phyloP scores from a whole-genome alignment of 179 eudicot genomes.

The Spinacia oleracea region DNA sequence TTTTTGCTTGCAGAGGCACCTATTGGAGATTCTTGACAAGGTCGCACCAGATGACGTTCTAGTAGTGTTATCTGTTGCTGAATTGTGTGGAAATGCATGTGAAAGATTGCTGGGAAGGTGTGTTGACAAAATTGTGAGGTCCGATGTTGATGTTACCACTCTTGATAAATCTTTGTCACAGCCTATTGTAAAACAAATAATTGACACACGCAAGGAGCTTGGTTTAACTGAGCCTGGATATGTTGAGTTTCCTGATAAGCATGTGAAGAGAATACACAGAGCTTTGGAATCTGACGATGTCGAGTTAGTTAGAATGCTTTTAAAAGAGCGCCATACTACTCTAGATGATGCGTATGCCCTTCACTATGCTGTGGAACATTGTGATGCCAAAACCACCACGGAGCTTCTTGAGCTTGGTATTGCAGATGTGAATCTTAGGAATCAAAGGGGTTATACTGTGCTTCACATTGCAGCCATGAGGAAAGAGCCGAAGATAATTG shows the following conservation, averaged over 20 bases:
- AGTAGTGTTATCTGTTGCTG: constrained; percentile 61
- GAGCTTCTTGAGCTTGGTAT: constrained; percentile 78
- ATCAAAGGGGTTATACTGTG: constrained; percentile 65
- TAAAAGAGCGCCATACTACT: constrained; percentile 67
- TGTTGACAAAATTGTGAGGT: constrained; percentile 50
- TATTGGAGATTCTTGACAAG: constrained; percentile 72
- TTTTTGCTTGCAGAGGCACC: constrained; percentile 49
- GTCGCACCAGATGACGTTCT: constrained; percentile 66
- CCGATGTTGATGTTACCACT: constrained; percentile 67
- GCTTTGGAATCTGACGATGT: constrained; percentile 94
- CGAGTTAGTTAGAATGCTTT: constrained; percentile 74
- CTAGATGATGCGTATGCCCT: constrained; percentile 81
- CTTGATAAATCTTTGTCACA: constrained; percentile 66
- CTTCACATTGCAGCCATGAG: constrained; percentile 88
- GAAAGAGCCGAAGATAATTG: constrained; percentile 83
- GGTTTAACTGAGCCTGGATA: constrained; percentile 49
- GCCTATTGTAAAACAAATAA: constrained; percentile 54
- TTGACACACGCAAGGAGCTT: constrained; percentile 50
- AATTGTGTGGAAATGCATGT: constrained; percentile 58
- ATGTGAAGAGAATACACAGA: constrained; percentile 80
- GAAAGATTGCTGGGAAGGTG: constrained; percentile 58
- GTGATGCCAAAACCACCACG: constrained; percentile 69
- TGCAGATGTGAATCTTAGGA: constrained; percentile 69
- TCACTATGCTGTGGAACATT: constrained; percentile 85
- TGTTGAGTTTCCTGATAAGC: constrained; percentile 63